Percentiles rank a stretch among this genome's conserved stretches.
phyloP scores from a whole-genome alignment of 2,329 filamentous ascomycete species.

The Canariomyces notabilis region DNA sequence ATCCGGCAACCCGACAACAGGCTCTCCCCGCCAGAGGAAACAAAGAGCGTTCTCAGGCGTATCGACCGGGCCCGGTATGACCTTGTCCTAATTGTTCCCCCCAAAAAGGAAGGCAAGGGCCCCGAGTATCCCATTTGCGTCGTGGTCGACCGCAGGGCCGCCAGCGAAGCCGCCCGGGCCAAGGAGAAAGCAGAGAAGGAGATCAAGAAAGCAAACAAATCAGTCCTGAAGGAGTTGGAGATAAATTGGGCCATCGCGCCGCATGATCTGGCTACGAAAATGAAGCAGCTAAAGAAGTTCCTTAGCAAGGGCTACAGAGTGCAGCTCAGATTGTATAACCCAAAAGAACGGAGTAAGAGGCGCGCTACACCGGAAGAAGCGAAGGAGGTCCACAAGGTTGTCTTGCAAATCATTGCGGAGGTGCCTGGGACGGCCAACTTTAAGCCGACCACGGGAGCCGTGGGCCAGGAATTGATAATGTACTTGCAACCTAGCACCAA shows the following conservation, averaged over 20 bases:
- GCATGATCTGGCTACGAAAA: conserved; percentile 68
- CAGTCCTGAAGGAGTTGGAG: conserved; percentile 70
- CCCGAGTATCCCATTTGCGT: conserved; percentile 59
- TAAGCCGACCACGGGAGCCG: conserved; percentile 38
- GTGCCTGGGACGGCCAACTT: conserved; percentile 37
- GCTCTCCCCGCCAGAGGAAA: conserved; percentile 36
- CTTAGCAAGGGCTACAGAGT: conserved; percentile 70
- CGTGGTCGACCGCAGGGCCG: conserved; percentile 56
- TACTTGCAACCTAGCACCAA: no score
- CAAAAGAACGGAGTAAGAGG: conserved; percentile 46
- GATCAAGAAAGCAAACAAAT: conserved; percentile 38
- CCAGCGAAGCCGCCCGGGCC: no score
- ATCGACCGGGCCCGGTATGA: conserved; percentile 27
- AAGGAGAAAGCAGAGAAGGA: conserved; percentile 30
- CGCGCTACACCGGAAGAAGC: conserved; percentile 53
- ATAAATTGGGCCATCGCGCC: conserved; percentile 80
- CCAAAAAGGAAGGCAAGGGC: conserved; percentile 16
- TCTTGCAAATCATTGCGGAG: conserved; percentile 32
- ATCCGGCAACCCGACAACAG: conserved; percentile 33
- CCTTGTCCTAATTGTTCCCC: conserved; percentile 15
- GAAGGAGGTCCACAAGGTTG: conserved; percentile 45
- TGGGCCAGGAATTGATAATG: conserved; percentile 36
- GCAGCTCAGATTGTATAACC: conserved; percentile 62
- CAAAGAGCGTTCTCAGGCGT: conserved; percentile 37
- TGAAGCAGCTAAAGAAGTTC: conserved; percentile 64